These are phyloP conservation scores for Leccinum boreale DNA, from an alignment of 768 basidiomycete species.

Conservation along the genomic window DNA sequence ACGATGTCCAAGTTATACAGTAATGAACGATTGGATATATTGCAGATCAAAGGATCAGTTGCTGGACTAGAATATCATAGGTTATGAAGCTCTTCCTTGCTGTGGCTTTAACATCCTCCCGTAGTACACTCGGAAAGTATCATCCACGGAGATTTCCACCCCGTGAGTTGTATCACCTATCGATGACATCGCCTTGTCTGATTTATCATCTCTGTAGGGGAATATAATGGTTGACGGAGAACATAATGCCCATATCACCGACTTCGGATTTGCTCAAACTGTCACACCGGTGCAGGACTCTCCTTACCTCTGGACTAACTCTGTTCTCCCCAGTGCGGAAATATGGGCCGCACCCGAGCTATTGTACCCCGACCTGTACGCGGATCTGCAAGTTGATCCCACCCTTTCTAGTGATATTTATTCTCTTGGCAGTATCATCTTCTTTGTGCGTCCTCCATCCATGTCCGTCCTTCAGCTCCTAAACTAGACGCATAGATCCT, in stretches of 20 bases:
- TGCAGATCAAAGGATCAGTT: not conserved
- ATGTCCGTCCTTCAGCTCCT: not conserved
- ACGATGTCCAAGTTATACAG: no score
- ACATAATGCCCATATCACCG: not conserved
- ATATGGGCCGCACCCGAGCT: constrained; percentile 6
- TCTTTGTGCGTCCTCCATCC: not conserved
- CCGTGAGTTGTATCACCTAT: not conserved
- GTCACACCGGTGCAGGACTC: not conserved
- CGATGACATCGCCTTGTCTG: no score
- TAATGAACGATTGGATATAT: not conserved
- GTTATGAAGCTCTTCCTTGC: not conserved
- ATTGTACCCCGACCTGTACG: not conserved
- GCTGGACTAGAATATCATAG: constrained; percentile 1
- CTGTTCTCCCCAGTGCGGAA: not conserved
- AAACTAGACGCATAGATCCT: not conserved
- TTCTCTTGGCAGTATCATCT: constrained; percentile 3
- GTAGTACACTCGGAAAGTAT: not conserved
- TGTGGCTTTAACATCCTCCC: not conserved
- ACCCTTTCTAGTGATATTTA: constrained; percentile 2
- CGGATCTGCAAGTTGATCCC: not conserved
- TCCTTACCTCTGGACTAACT: not conserved
- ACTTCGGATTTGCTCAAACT: constrained; percentile 4
- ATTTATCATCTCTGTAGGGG: not conserved
- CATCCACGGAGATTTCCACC: constrained; percentile 9
- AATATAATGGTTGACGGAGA: constrained; percentile 5